A percentile compares a stretch with the other conserved stretches of the same genome.
These are phyloP conservation scores for Setomelanomma holmii DNA, from an alignment of 2,329 filamentous ascomycete genomes.

Conservation along the genomic window DNA sequence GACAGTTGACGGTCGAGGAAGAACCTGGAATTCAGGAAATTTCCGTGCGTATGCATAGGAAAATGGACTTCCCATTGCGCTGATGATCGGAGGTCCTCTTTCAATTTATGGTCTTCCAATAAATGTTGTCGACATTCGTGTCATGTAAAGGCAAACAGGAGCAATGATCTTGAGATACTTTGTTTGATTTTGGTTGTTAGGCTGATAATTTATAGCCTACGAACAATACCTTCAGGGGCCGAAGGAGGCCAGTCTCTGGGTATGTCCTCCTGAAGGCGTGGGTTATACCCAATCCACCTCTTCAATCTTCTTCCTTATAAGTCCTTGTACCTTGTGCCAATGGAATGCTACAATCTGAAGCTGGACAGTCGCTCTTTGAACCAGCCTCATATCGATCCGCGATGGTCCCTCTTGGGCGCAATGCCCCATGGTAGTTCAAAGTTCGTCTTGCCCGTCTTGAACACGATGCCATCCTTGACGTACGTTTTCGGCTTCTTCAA, in stretches of 20 bases:
- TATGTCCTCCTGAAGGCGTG: conserved; percentile 10
- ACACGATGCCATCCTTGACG: conserved; percentile 40
- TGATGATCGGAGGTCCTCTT: too few species aligned
- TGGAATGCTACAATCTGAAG: conserved; percentile 46
- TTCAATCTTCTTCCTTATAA: background rate
- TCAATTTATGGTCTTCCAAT: too few species aligned
- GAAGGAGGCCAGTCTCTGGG: conserved; percentile 10
- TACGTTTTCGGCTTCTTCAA: conserved; percentile 24
- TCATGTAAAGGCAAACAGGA: too few species aligned
- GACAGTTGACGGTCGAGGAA: background rate
- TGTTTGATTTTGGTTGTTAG: conserved; percentile 10
- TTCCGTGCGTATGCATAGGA: background rate
- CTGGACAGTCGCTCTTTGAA: conserved; percentile 11
- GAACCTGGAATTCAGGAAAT: background rate
- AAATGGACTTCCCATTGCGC: background rate
- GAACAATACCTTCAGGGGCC: conserved; percentile 14
- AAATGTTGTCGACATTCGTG: background rate
- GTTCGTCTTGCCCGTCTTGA: conserved; percentile 32
- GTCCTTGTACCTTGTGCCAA: background rate
- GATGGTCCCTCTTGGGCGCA: background rate
- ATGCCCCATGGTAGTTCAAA: background rate
- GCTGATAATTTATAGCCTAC: conserved; percentile 29
- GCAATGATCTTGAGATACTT: background rate
- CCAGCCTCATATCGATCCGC: background rate
- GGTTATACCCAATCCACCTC: background rate